phyloP scores from a whole-genome alignment of 2,329 filamentous ascomycete species.

The Fusarium sp. region DNA sequence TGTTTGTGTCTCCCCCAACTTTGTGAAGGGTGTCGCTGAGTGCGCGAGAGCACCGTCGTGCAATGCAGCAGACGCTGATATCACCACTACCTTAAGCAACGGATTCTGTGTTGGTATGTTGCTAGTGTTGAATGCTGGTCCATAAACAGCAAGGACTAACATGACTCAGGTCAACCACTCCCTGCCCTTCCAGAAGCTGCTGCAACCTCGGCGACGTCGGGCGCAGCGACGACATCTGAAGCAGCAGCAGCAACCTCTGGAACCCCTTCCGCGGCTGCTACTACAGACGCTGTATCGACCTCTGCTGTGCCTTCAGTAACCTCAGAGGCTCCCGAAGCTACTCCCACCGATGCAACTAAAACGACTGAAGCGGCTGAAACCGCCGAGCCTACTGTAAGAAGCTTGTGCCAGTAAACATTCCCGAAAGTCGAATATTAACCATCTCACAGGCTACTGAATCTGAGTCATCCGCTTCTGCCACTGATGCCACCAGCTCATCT shows the following conservation, averaged over 20 bases:
- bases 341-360: constrained; percentile 1
- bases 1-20: constrained; percentile 53
- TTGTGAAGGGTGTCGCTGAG: constrained; percentile 53
- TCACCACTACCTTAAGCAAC: constrained; percentile 29
- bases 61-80: constrained; percentile 37
- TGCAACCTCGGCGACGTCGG: constrained; percentile 12
- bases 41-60: constrained; percentile 49
- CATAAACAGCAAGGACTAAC: constrained; percentile 4
- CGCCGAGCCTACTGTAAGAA: constrained; percentile 33
- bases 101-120: constrained; percentile 43
- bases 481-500: constrained; percentile 26
- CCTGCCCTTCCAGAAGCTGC: constrained; percentile 18
- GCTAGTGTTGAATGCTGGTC: not conserved
- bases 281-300: constrained; percentile 13
- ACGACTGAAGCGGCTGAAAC: not conserved
- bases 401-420: not conserved
- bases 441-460: constrained; percentile 14
- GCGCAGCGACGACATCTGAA: constrained; percentile 11
- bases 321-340: constrained; percentile 3
- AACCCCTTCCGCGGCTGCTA: constrained; percentile 1
- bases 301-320: constrained; percentile 7
- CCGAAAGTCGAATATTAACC: constrained; percentile 6
- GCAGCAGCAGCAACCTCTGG: constrained; percentile 19
- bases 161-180: constrained; percentile 19
- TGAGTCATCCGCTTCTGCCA: constrained; percentile 25